Evolutionary conservation across 495 filamentous ascomycete species (phyloP).

Genomic region (Tuber brumale): DNA sequence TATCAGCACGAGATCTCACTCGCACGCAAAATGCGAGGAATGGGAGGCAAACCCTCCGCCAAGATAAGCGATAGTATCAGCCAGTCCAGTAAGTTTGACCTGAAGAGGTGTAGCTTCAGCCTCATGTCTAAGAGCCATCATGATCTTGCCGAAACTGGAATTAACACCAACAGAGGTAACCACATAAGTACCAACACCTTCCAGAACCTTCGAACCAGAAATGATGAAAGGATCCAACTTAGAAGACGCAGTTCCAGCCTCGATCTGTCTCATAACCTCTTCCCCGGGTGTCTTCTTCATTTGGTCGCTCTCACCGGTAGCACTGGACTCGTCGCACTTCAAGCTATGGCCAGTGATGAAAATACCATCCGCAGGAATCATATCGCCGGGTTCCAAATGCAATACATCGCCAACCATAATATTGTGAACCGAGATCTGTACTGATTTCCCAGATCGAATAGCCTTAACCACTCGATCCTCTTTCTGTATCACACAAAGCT

Average conservation of each 20-base stretch:
- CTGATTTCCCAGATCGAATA: conserved; percentile 65
- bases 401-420: conserved; percentile 67
- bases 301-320: conserved; percentile 78
- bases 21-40: not conserved
- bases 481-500: conserved; percentile 48
- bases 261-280: conserved; percentile 73
- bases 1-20: conserved; percentile 34
- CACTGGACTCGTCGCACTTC: conserved; percentile 75
- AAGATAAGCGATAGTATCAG: conserved; percentile 89
- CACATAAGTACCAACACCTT: conserved; percentile 79
- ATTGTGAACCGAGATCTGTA: conserved; percentile 65
- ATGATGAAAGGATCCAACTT: conserved; percentile 94
- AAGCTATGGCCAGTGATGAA: conserved; percentile 65
- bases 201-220: conserved; percentile 84
- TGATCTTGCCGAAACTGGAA: conserved; percentile 81
- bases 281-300: conserved; percentile 65
- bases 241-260: conserved; percentile 63
- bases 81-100: conserved; percentile 81
- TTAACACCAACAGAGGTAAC: conserved; percentile 84
- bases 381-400: conserved; percentile 66
- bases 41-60: conserved; percentile 50
- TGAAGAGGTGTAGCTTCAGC: conserved; percentile 91
- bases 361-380: conserved; percentile 70
- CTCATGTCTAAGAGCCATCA: conserved; percentile 88
- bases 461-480: conserved; percentile 72